phyloP scores from a whole-genome alignment of 768 basidiomycete species.

The Boletus subcaerulescens region DNA sequence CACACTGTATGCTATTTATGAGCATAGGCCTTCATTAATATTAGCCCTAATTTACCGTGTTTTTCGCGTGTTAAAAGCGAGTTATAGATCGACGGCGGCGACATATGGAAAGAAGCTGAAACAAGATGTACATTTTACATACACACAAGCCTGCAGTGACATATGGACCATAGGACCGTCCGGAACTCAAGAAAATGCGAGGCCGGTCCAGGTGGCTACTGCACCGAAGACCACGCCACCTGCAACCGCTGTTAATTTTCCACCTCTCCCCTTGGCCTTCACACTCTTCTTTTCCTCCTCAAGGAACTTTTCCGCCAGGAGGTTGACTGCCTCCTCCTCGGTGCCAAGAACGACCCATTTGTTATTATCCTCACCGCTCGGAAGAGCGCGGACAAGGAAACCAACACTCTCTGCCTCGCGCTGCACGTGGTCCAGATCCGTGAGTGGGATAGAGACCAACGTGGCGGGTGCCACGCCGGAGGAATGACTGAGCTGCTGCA shows the following conservation, averaged over 20 bases:
- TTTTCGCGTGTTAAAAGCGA: background rate
- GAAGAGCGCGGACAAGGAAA: slow-evolving; percentile 43
- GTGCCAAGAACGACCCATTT: slow-evolving; percentile 53
- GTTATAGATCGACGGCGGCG: background rate
- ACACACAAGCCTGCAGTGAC: background rate
- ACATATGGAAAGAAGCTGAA: background rate
- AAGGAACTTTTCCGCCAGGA: slow-evolving; percentile 24
- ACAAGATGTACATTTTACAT: background rate
- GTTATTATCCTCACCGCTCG: slow-evolving; percentile 26
- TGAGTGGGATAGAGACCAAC: slow-evolving; percentile 46
- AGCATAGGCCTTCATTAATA: background rate
- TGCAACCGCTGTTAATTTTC: slow-evolving; percentile 45
- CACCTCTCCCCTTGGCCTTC: slow-evolving; percentile 15
- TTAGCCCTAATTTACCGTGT: background rate
- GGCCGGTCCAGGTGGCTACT: slow-evolving; percentile 56
- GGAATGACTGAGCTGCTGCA: slow-evolving; percentile 41
- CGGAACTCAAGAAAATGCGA: slow-evolving; percentile 46
- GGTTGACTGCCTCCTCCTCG: slow-evolving; percentile 45
- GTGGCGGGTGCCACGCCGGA: slow-evolving; percentile 41
- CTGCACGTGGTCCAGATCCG: slow-evolving; percentile 41
- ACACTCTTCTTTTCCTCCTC: slow-evolving; percentile 30
- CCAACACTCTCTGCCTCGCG: slow-evolving; percentile 41
- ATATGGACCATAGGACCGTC: background rate
- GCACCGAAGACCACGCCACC: slow-evolving; percentile 61
- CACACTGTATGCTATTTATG: background rate